Conservation (phyloP, 169 alveolate genomes). For the Plasmodium knowlesi region DNA sequence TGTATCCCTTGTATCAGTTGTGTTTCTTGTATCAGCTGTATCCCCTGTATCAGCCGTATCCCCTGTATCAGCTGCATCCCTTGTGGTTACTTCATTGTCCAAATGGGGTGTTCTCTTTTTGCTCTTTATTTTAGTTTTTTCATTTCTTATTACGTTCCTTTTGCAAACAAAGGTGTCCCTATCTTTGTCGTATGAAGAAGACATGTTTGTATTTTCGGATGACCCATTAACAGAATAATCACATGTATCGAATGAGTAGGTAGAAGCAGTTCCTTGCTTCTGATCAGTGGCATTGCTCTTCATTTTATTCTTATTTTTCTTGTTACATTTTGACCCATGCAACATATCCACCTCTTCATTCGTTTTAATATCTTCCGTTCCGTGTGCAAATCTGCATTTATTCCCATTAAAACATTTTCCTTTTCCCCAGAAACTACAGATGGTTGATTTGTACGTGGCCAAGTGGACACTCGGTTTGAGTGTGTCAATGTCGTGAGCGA, state of each 20-base stretch:
- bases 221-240: conserved; percentile 46
- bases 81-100: not conserved
- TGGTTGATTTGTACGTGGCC: conserved; percentile 78
- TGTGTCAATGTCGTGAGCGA: conserved; percentile 79
- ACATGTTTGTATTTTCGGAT: conserved; percentile 47
- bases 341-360: conserved; percentile 6
- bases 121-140: not conserved
- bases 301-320: conserved; percentile 37
- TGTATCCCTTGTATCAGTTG: not conserved
- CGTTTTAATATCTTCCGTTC: conserved; percentile 76
- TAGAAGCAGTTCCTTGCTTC: conserved; percentile 64
- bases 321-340: conserved; percentile 4
- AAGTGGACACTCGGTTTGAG: conserved; percentile 81
- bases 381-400: conserved; percentile 84
- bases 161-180: not conserved
- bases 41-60: not conserved
- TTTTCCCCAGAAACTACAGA: conserved; percentile 82
- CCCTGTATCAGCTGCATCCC: not conserved
- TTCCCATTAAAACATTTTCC: conserved; percentile 82
- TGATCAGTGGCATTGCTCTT: conserved; percentile 18
- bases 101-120: not conserved
- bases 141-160: not conserved
- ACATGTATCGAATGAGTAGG: conserved; percentile 57
- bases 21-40: not conserved
- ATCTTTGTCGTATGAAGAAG: conserved; percentile 46